phyloP scores from a whole-genome alignment of 148 eudicot genomes.

The Chenopodium suecicum region DNA sequence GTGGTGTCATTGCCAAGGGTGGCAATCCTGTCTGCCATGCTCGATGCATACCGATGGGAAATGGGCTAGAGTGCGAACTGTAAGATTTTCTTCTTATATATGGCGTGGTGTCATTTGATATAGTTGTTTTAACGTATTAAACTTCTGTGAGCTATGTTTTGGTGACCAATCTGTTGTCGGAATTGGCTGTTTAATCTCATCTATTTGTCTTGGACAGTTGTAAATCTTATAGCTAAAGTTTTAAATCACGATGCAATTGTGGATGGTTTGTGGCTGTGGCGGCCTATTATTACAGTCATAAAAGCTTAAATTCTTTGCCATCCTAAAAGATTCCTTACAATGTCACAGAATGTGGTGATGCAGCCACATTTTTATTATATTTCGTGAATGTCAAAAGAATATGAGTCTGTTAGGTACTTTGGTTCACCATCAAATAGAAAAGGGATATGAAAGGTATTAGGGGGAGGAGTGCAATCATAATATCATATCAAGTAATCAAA shows the following conservation, averaged over 20 bases:
- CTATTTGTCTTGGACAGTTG: background rate
- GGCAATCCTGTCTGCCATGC: conserved; percentile 86
- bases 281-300: too few species aligned
- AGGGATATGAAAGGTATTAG: background rate
- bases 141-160: background rate
- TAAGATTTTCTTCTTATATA: conserved; percentile 41
- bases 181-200: background rate
- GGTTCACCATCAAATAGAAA: background rate
- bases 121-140: background rate
- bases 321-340: too few species aligned
- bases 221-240: background rate
- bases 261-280: too few species aligned
- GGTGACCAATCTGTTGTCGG: background rate
- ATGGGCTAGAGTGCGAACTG: conserved; percentile 65
- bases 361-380: background rate
- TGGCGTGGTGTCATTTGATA: background rate
- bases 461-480: background rate
- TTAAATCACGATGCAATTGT: background rate
- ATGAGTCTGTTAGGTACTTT: background rate
- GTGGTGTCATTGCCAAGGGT: conserved; percentile 90
- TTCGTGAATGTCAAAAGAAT: background rate
- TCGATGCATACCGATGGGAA: conserved; percentile 80
- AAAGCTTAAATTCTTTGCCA: too few species aligned
- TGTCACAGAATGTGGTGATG: background rate
- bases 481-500: too few species aligned